phyloP scores from a whole-genome alignment of 2,329 filamentous ascomycete species.

The Ophiostoma quercus region DNA sequence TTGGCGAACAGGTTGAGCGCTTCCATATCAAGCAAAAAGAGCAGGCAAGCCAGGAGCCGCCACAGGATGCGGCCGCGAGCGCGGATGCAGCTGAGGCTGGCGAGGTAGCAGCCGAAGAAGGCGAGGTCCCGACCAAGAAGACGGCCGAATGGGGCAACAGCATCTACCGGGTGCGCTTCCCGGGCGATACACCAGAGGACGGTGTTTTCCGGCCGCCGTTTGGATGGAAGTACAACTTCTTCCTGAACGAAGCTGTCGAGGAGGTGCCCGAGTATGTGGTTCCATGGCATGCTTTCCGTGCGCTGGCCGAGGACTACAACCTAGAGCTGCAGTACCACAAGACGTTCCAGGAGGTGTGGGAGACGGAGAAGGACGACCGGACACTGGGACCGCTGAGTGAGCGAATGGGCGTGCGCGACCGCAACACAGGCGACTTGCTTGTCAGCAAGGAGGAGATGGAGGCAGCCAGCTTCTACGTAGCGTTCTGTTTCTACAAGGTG shows the following conservation, averaged over 20 bases:
- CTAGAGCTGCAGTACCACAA: constrained; percentile 92
- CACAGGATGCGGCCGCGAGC: constrained; percentile 35
- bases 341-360: constrained; percentile 85
- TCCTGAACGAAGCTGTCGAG: constrained; percentile 91
- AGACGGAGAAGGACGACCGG: constrained; percentile 79
- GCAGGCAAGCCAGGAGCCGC: constrained; percentile 35
- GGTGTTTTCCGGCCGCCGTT: constrained; percentile 91
- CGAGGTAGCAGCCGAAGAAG: constrained; percentile 37
- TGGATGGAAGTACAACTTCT: constrained; percentile 98
- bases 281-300: constrained; percentile 95
- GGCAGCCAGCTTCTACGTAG: constrained; percentile 84
- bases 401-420: constrained; percentile 86
- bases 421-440: constrained; percentile 59
- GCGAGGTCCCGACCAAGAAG: constrained; percentile 51
- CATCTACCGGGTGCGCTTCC: constrained; percentile 87
- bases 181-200: constrained; percentile 72
- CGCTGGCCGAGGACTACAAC: constrained; percentile 92
- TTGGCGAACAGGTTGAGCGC: constrained; percentile 69
- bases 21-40: constrained; percentile 53
- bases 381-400: constrained; percentile 80
- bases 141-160: constrained; percentile 85
- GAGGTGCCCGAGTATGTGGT: constrained; percentile 96
- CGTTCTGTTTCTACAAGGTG: constrained; percentile 96
- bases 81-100: constrained; percentile 33
- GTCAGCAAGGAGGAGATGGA: constrained; percentile 87